Evolutionary conservation across 805 yeast species (phyloP), one percentile per base, ranked within the genome.

Genomic region (Kodamaea kakaduensis): DNA sequence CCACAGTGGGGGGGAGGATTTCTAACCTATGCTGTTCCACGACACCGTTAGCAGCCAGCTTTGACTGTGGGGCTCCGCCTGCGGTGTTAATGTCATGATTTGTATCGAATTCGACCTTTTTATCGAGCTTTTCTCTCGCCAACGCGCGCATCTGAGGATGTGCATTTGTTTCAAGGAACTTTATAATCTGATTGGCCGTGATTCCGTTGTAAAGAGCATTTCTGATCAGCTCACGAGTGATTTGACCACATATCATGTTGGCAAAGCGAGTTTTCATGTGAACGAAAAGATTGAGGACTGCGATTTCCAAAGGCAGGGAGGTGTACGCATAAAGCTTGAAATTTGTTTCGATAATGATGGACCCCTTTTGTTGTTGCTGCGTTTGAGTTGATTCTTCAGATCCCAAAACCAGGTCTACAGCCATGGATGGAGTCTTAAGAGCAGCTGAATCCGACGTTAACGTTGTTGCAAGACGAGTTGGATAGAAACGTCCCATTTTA

Each of bases 291-390:
- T 88, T 85, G 36, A 93, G 65, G 41, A 93, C 84, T 8, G 97
- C 97, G 46, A 90, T 89, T 59, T 93, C 97, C 38, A 93, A 65
- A 1, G 97, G 97, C 1, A 96, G 87, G 43, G 86, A 83, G 2
- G 97, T 87, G 55, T 89, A 89, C 29, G 97, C 90, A 50, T 93
- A 93, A 4, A 93, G 54, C 53, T 93, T 84, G 68, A 87, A 93
- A 60, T 93, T 93, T 0, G 98, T 93, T 57, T 93, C 98, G 24
- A 93, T 69, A 40, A 93, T 84, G 37, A 93, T 71, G 13, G 93
- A 78, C 1, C 96, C 96, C 12, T 35, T 17, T 22, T 36, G 39
- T 19, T 30, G 39, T 15, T 35, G 38, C 26, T 30, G 34, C 29
- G 16, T 24, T 15, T 26, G 37, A n/a, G 40, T 44, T 1, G 41